phyloP scores from a whole-genome alignment of 192 early-diverging fungal species.

The Kickxella alabastrina region DNA sequence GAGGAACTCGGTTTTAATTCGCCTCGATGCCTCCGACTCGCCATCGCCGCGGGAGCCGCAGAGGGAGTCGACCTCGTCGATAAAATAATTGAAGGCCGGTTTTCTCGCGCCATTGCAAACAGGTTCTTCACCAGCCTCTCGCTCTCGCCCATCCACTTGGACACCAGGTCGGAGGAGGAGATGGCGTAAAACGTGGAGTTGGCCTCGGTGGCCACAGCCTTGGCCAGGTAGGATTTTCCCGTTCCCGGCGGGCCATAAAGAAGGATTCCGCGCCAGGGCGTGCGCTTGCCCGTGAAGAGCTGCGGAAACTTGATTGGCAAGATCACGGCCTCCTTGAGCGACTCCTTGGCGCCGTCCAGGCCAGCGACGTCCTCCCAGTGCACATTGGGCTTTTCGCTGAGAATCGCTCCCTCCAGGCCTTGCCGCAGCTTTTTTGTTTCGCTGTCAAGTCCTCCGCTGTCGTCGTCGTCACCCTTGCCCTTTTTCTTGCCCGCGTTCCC shows the following conservation, averaged over 20 bases:
- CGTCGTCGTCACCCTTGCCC: constrained; percentile 51
- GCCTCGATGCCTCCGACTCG: constrained; percentile 88
- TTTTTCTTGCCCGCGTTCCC: constrained; percentile 42
- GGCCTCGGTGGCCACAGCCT: constrained; percentile 97
- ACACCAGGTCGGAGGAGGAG: constrained; percentile 96
- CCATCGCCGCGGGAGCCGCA: constrained; percentile 94
- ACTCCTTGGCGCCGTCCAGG: constrained; percentile 91
- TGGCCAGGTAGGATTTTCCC: constrained; percentile 94
- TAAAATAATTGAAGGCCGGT: constrained; percentile 94
- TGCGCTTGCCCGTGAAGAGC: constrained; percentile 90
- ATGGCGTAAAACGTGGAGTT: constrained; percentile 95
- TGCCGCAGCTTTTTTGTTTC: constrained; percentile 76
- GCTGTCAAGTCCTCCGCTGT: constrained; percentile 61
- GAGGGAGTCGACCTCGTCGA: constrained; percentile 98
- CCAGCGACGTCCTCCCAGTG: constrained; percentile 97
- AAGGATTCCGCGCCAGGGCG: constrained; percentile 95
- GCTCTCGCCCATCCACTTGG: constrained; percentile 99
- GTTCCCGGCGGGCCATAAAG: constrained; percentile 98
- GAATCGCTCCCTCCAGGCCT: constrained; percentile 72
- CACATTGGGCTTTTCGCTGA: constrained; percentile 95
- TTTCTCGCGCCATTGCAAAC: constrained; percentile 89
- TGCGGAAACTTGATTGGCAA: constrained; percentile 97
- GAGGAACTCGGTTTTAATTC: constrained; percentile 97
- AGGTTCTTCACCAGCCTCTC: constrained; percentile 93
- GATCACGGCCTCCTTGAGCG: constrained; percentile 98